These are phyloP conservation scores for Blastobotrys terrestris DNA, from an alignment of 805 yeast genomes.

Conservation along the genomic window DNA sequence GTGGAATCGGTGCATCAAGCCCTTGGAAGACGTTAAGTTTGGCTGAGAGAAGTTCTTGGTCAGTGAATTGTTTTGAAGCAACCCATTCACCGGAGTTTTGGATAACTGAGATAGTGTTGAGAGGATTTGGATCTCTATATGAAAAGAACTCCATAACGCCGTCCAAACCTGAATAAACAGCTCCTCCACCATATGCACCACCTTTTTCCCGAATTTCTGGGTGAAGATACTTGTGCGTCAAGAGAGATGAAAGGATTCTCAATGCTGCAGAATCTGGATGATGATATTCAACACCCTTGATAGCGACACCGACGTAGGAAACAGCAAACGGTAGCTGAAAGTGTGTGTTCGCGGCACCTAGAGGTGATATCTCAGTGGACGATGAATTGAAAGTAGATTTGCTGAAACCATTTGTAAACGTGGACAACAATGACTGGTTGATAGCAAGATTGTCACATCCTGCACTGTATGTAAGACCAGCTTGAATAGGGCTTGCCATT, in stretches of 20 bases:
- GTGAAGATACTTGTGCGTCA: constrained; percentile 80
- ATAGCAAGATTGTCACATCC: constrained; percentile 53
- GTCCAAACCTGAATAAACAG: constrained; percentile 70
- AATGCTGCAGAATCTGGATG: constrained; percentile 77
- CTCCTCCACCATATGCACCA: constrained; percentile 98
- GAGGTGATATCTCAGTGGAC: not conserved
- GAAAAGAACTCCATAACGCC: constrained; percentile 81
- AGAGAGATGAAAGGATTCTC: constrained; percentile 71
- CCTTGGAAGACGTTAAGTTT: constrained; percentile 86
- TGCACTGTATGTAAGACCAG: constrained; percentile 27
- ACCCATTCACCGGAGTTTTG: constrained; percentile 46
- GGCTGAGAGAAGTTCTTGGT: constrained; percentile 75
- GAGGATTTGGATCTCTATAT: constrained; percentile 88
- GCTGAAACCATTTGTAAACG: constrained; percentile 17
- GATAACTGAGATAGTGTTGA: constrained; percentile 59
- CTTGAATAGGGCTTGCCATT: constrained; percentile 9
- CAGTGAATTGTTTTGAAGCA: constrained; percentile 45
- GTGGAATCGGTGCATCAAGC: constrained; percentile 83
- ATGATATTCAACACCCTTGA: constrained; percentile 59
- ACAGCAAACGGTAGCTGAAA: constrained; percentile 83
- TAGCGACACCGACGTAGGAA: constrained; percentile 66
- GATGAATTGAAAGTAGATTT: not conserved
- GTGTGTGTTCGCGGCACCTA: constrained; percentile 34
- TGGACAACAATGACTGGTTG: constrained; percentile 30
- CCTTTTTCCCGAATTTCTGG: constrained; percentile 90